Evolutionary conservation across 495 filamentous ascomycete genomes (phyloP), one percentile per base, ranked within the genome.

Genomic region (Cercophora newfieldiana): DNA sequence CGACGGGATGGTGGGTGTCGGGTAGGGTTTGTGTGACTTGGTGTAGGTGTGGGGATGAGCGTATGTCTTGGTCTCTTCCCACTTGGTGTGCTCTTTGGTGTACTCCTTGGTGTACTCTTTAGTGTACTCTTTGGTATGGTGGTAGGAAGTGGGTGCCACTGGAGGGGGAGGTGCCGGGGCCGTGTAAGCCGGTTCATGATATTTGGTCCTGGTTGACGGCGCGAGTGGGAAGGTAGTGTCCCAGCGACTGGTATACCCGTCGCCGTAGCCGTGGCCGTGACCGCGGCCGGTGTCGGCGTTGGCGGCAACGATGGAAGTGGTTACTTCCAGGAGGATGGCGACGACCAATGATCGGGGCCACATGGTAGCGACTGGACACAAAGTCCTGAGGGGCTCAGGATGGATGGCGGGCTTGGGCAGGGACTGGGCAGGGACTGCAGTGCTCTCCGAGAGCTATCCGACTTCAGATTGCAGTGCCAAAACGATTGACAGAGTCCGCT

Each of bases 1-100:
- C n/a, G 50, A 50, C 1, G 59, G 44, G 26, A 26, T 37, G 5
- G 31, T 10, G 6, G 31, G 57, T 21, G 59, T 29, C 26, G 59
- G 59, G 28, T 49, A 47, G 44, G 59, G 57, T 47, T 57, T 59
- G 57, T 59, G 24, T 1, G 57, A 21, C 25, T 59, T 44, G 19
- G 57, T 22, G 57, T 59, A 28, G 6, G n/a, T 22, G 31, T 59
- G n/a, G n/a, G n/a, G n/a, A n/a, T n/a, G n/a, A n/a, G n/a, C n/a
- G n/a, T n/a, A n/a, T n/a, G n/a, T n/a, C n/a, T n/a, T n/a, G n/a
- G n/a, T n/a, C n/a, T n/a, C n/a, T n/a, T n/a, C n/a, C n/a, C n/a
- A n/a, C n/a, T n/a, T n/a, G 18, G 14, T 16, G 29, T 33, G 28
- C 19, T 28, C 21, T 7, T 47, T 19, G 29, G 18, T 59, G 22